Base-by-base conservation (phyloP, 2,329 filamentous ascomycete genomes). In the Diaporthe amygdali region DNA sequence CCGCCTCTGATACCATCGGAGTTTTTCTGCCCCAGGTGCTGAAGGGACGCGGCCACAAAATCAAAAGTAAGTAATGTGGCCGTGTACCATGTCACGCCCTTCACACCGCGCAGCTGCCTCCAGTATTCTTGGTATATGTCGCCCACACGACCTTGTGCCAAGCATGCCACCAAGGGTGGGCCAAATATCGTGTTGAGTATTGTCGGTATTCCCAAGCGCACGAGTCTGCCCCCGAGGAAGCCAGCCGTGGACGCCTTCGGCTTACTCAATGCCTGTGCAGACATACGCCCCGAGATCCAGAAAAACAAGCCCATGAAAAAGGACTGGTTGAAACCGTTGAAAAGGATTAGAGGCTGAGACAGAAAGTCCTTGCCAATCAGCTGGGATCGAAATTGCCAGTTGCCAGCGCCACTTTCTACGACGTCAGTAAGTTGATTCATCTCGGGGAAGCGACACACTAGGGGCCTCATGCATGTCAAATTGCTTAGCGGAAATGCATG, bases 231-330 rank as follows among this genome's bases (percentile, higher is more conserved):
- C 68, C 64, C 70, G 27, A 74, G 41, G 44, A 76, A 75, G 8
- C 9, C 49, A 67, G 69, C 71, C 0, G 64, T 51, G 17, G 59
- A 37, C 30, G 30, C 49, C 14, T 25, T 8, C 5, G 52, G 68
- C 25, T 49, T 63, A 8, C 25, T 22, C 5, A 76, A 61, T 12
- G 75, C 74, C 61, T 74, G 72, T 12, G 74, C 74, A 22, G 74
- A 72, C 20, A 75, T 66, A 27, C 47, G 67, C 2, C 74, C 74
- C 0, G 74, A 75, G 7, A 75, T 70, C 68, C 69, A 70, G 52
- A 73, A 76, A 63, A 76, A 76, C 4, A 73, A 25, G 2, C 69
- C 74, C 74, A 74, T 76, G 51, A 75, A 74, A 69, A 74, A 76
- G 6, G 74, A 75, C 66, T 76, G 74, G 52, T 76, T 72, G 66